Conservation (phyloP, 2,329 filamentous ascomycete species). For the Fusarium musae region DNA sequence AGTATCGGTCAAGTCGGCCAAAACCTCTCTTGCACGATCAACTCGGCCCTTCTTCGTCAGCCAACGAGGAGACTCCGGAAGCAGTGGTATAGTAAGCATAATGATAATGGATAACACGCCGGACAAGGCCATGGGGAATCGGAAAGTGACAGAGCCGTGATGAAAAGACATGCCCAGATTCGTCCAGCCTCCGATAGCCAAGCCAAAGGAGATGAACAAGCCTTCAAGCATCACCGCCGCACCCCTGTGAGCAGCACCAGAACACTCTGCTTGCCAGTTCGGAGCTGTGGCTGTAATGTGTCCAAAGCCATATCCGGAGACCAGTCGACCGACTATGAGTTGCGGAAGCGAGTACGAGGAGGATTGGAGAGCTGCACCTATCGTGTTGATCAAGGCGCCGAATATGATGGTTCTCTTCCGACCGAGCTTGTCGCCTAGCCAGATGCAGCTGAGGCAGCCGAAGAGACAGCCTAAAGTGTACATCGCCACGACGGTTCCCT, state of each 20-base stretch:
- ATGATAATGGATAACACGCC: background rate
- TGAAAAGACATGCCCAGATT: slow-evolving; percentile 3
- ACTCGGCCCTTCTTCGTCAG: background rate
- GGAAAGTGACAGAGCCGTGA: background rate
- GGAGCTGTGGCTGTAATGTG: slow-evolving; percentile 5
- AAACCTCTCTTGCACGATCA: background rate
- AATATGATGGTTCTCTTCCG: background rate
- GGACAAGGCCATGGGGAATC: background rate
- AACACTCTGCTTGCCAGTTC: slow-evolving; percentile 5
- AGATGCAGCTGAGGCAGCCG: slow-evolving; percentile 1
- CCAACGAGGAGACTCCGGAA: slow-evolving; percentile 1
- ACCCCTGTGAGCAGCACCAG: background rate
- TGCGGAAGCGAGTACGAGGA: background rate
- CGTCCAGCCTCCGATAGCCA: background rate
- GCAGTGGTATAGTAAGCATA: background rate
- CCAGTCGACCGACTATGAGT: background rate
- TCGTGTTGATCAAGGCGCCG: background rate
- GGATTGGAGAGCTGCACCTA: background rate
- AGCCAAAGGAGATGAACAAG: background rate
- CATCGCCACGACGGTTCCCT: slow-evolving; percentile 2
- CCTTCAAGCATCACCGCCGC: slow-evolving; percentile 7
- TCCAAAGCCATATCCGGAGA: slow-evolving; percentile 1
- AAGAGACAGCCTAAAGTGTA: slow-evolving; percentile 4
- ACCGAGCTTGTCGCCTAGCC: slow-evolving; percentile 5
- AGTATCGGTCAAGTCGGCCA: background rate